These are phyloP conservation scores for Daedalea quercina DNA, from an alignment of 768 basidiomycete species.

Conservation along the genomic window DNA sequence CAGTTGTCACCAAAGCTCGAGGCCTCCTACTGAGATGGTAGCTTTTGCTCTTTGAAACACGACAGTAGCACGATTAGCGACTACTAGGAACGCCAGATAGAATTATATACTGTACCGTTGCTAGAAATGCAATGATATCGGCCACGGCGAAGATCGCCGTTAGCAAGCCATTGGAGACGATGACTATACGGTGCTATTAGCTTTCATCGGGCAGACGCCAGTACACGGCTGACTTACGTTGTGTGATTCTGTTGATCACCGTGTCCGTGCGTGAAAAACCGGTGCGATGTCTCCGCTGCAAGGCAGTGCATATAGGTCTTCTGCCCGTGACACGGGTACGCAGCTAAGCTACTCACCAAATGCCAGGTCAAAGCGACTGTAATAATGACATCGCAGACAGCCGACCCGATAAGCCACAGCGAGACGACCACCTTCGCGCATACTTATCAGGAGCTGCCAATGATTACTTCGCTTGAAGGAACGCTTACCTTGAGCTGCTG, in stretches of 20 bases:
- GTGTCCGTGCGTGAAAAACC: not conserved
- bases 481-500: conserved; percentile 20
- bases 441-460: not conserved
- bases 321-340: not conserved
- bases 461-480: not conserved
- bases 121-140: not conserved
- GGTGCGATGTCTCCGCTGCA: not conserved
- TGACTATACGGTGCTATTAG: not conserved
- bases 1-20: not conserved
- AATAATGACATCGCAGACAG: not conserved
- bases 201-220: not conserved
- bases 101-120: not conserved
- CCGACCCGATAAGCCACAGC: not conserved
- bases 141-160: not conserved
- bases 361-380: not conserved
- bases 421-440: not conserved
- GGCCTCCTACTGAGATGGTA: not conserved
- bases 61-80: not conserved
- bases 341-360: not conserved
- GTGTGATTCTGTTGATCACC: not conserved
- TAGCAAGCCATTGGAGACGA: not conserved
- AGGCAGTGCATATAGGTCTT: too few species aligned
- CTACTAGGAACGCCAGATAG: too few species aligned
- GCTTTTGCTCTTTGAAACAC: not conserved
- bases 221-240: not conserved